Evolutionary conservation across 257 asterid species (phyloP).

Genomic region (Gentiana straminea): DNA sequence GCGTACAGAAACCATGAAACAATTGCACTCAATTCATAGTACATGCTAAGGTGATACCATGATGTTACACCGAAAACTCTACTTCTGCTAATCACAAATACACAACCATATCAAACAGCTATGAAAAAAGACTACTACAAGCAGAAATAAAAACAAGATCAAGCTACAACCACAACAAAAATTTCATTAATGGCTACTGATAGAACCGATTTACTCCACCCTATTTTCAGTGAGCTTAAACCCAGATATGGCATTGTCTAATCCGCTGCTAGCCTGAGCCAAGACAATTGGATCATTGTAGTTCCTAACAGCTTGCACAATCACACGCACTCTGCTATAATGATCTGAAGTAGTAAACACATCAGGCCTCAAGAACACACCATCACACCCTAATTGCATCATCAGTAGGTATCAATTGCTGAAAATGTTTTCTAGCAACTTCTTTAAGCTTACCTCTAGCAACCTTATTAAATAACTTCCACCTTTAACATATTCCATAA

Average conservation of each 20-base stretch:
- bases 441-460: no score
- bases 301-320: slow-evolving; percentile 70
- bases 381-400: slow-evolving; percentile 91
- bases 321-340: slow-evolving; percentile 42
- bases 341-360: slow-evolving; percentile 53
- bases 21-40: background rate
- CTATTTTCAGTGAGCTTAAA: slow-evolving; percentile 33
- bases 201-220: slow-evolving; percentile 27
- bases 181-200: slow-evolving; percentile 23
- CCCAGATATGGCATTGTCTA: slow-evolving; percentile 55
- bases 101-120: background rate
- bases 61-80: background rate
- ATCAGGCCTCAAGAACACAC: slow-evolving; percentile 52
- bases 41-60: background rate
- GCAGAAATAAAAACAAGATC: slow-evolving; percentile 3
- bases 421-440: no score
- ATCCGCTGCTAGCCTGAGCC: slow-evolving; percentile 60
- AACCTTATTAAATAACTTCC: no score
- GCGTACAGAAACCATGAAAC: background rate
- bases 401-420: slow-evolving; percentile 13
- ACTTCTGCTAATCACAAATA: no score
- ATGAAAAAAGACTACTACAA: background rate
- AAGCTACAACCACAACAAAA: background rate
- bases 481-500: no score
- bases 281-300: slow-evolving; percentile 58